phyloP scores from a whole-genome alignment of 208 protist species.

The Wallacemonas sp. region DNA sequence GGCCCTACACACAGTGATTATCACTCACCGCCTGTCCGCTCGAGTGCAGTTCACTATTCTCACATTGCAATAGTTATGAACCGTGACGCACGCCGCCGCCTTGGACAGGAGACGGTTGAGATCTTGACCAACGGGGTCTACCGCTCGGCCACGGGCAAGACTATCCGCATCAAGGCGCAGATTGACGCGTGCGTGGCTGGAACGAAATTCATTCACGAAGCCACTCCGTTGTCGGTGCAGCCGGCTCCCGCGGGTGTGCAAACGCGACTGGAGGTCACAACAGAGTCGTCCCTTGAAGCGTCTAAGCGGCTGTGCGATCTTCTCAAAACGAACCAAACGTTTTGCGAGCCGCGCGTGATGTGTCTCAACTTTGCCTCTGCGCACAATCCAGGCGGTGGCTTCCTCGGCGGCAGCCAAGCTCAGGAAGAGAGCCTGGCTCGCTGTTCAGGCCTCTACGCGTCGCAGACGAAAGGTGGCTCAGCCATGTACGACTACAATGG shows the following conservation, averaged over 20 bases:
- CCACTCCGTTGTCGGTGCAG: not conserved
- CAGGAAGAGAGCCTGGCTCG: conserved; percentile 26
- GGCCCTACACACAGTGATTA: too few relatives aligned
- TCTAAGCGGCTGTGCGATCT: conserved; percentile 15
- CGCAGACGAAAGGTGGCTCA: conserved; percentile 10
- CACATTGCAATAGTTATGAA: conserved; percentile 10
- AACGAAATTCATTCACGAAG: conserved; percentile 14
- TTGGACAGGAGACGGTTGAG: conserved; percentile 17
- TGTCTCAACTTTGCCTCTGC: conserved; percentile 26
- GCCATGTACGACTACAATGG: conserved; percentile 17
- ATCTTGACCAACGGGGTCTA: conserved; percentile 22
- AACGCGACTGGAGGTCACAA: conserved; percentile 21
- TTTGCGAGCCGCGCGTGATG: not conserved
- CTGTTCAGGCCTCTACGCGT: conserved; percentile 21
- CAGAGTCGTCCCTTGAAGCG: conserved; percentile 18
- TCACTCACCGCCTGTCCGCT: too few relatives aligned
- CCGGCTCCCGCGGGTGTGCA: not conserved
- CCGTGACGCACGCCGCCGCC: conserved; percentile 11
- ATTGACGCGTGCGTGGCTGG: not conserved
- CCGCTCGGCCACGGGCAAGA: conserved; percentile 16
- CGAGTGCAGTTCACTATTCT: too few relatives aligned
- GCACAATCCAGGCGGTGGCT: conserved; percentile 23
- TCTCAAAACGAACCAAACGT: not conserved
- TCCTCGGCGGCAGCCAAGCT: conserved; percentile 18
- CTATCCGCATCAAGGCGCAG: not conserved